Evolutionary conservation across 169 alveolate genomes (phyloP), one percentile per base, ranked within the genome.

Genomic region (Plasmodium chabaudi): DNA sequence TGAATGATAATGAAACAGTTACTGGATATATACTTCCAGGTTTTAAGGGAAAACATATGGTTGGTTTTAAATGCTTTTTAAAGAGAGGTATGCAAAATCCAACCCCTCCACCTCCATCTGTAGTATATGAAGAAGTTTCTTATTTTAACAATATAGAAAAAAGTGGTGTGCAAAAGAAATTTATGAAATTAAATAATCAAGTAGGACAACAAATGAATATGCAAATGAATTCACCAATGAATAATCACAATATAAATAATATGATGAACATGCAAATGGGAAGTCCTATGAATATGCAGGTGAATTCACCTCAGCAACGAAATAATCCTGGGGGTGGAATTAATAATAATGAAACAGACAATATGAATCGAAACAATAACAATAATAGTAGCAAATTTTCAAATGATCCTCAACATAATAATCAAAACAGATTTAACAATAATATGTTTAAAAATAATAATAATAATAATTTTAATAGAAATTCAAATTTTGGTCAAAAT

Each of bases 41-140:
- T 1, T 77, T 77, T 77, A 77, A 51, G 15, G 89, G 89, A 56
- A 77, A 61, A 44, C 89, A 77, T 64, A 77, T 77, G 89, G 42
- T 77, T 47, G 89, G 89, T 57, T 77, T 77, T 77, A 77, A 19
- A 57, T 77, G 89, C 27, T 77, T 77, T 64, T 77, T 77, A 77
- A 77, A 77, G 57, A 51, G 89, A 5, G 89, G 89, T 4, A 25
- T 21, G 15, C 89, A 77, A 57, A 77, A 17, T 44, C 89, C 89
- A 27, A 17, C 77, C 9, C 89, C 89, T 0, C 60, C 13, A 25
- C 89, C 89, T 2, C 89, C 89, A 9, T 7, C 89, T 6, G n/a
- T 23, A 27, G 47, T 23, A 49, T 42, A 64, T 19, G 77, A 77
- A n/a, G 79, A 77, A 23, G 55, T 13, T 5, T 49, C 21, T n/a